A percentile compares a stretch with the other conserved stretches of the same genome.
These are phyloP conservation scores for Aechmea fasciata DNA, from an alignment of 176 grass and related monocot species.

Conservation along the genomic window DNA sequence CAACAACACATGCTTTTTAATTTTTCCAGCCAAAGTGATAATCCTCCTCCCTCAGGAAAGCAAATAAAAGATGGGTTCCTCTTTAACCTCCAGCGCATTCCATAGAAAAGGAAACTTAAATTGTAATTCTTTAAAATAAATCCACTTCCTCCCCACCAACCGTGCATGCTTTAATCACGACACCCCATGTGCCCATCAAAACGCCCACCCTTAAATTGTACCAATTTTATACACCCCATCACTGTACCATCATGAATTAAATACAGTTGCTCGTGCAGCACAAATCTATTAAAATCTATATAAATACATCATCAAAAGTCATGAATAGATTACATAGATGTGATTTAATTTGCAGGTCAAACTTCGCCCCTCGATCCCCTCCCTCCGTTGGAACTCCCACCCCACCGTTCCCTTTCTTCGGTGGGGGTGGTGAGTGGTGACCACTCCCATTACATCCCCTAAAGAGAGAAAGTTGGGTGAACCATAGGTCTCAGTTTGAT, in stretches of 20 bases:
- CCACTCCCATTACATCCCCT: too few relatives aligned
- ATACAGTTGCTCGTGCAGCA: constrained; percentile 6
- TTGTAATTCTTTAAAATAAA: too few relatives aligned
- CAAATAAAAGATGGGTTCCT: too few relatives aligned
- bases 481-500: constrained; percentile 11
- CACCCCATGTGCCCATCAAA: constrained; percentile 43
- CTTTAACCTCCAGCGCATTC: too few relatives aligned
- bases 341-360: constrained; percentile 31
- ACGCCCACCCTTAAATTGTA: not conserved
- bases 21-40: too few relatives aligned
- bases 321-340: constrained; percentile 44
- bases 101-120: too few relatives aligned
- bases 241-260: constrained; percentile 12
- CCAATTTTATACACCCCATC: constrained; percentile 22
- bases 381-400: constrained; percentile 14
- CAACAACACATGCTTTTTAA: too few relatives aligned
- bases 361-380: constrained; percentile 7
- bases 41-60: too few relatives aligned
- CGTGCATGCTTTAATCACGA: constrained; percentile 16
- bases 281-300: constrained; percentile 26
- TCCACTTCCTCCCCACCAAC: not conserved
- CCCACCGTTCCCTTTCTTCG: constrained; percentile 2
- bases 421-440: too few relatives aligned
- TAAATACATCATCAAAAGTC: constrained; percentile 24
- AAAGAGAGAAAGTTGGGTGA: not conserved